These are phyloP conservation scores for Epichloe amarillans DNA, from an alignment of 2,329 filamentous ascomycete genomes.

Conservation along the genomic window DNA sequence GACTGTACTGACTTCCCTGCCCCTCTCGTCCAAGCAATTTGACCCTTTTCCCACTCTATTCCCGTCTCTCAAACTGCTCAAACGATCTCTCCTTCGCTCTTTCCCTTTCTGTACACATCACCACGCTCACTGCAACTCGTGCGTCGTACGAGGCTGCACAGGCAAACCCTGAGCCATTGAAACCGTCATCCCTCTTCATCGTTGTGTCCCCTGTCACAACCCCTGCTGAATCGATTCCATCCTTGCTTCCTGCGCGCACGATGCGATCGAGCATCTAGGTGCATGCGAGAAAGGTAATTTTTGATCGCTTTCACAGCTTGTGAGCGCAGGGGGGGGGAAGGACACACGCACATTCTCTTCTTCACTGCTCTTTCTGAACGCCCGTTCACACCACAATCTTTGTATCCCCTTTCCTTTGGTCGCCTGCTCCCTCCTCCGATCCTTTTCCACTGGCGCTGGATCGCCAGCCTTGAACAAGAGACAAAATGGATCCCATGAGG, in stretches of 20 bases:
- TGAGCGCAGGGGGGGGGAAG: neutral
- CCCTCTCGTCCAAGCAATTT: neutral
- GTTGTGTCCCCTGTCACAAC: neutral
- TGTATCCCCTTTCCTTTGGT: neutral
- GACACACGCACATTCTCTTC: neutral
- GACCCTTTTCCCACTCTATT: neutral
- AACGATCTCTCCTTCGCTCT: neutral
- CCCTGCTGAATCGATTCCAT: neutral
- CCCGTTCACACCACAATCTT: neutral
- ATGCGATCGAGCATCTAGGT: constrained; percentile 1
- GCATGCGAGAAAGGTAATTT: neutral
- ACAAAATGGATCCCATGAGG: constrained; percentile 21
- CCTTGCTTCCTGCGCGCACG: neutral
- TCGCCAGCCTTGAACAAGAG: constrained; percentile 8
- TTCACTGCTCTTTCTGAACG: neutral
- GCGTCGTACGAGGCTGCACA: too few relatives aligned
- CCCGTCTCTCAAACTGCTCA: neutral
- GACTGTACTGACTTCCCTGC: too few relatives aligned
- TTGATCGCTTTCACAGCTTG: neutral
- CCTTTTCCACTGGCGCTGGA: constrained; percentile 7
- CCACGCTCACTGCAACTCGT: neutral
- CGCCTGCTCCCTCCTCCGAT: neutral
- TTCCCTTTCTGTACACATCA: neutral
- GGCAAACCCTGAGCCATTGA: neutral
- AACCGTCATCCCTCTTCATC: neutral